Evolutionary conservation across 179 eudicot species (phyloP).

Genomic region (Carnegiea gigantea): DNA sequence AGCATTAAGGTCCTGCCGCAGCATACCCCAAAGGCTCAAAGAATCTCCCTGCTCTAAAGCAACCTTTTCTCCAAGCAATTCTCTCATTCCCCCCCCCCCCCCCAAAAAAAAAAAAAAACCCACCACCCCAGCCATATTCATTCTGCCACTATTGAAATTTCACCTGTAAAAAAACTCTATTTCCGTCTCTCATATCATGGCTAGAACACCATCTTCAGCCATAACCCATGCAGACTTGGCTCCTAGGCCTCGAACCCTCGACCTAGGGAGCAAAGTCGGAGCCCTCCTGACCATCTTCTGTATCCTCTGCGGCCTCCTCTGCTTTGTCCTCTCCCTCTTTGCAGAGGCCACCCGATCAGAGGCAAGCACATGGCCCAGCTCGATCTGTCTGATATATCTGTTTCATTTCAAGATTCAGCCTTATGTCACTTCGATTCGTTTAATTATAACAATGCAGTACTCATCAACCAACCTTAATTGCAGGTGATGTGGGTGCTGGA

Average conservation of each 20-base stretch:
- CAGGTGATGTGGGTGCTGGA: constrained; percentile 56
- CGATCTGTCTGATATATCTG: too few species aligned
- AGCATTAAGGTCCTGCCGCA: too few species aligned
- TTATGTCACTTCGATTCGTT: constrained; percentile 5
- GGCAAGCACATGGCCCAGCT: constrained; percentile 23
- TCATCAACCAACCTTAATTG: background rate
- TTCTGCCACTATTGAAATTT: constrained; percentile 11
- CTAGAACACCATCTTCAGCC: constrained; percentile 32
- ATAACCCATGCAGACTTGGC: constrained; percentile 90
- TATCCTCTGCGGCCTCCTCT: constrained; percentile 66
- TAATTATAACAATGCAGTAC: too few species aligned
- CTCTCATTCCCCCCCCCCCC: constrained; percentile 20
- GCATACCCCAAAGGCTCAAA: background rate
- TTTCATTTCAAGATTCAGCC: constrained; percentile 4
- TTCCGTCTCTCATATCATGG: constrained; percentile 31
- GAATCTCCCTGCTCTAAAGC: constrained; percentile 77
- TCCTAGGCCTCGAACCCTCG: constrained; percentile 43
- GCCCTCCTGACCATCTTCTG: constrained; percentile 63
- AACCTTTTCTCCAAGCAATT: constrained; percentile 94
- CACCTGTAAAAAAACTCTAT: background rate
- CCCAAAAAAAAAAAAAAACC: too few species aligned
- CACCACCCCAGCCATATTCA: background rate
- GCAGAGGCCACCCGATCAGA: constrained; percentile 83
- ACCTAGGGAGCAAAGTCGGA: constrained; percentile 61
- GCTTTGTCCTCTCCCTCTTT: constrained; percentile 78